Conservation (phyloP, 129 eudicot species). For the Centaurea solstitialis region DNA sequence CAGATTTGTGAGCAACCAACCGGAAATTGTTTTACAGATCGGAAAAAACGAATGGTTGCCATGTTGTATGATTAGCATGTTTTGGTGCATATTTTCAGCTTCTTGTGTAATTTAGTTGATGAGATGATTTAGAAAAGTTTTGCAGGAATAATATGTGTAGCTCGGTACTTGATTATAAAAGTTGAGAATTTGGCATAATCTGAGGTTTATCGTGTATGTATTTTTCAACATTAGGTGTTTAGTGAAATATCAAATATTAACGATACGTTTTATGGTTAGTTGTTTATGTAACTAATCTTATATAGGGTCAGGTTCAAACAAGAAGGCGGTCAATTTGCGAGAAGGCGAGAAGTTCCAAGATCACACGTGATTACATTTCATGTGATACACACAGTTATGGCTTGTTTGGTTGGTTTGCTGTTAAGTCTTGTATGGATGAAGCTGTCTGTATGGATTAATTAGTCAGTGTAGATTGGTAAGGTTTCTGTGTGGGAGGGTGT, state of each 20-base stretch:
- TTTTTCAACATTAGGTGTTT: constrained; percentile 45
- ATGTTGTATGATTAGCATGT: constrained; percentile 74
- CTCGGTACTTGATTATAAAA: constrained; percentile 44
- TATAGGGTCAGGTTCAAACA: neutral
- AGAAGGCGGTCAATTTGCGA: neutral
- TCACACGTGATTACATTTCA: neutral
- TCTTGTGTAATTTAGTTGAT: constrained; percentile 58
- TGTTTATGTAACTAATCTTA: constrained; percentile 4
- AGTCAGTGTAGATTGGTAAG: neutral
- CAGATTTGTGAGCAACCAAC: constrained; percentile 46
- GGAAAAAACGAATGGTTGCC: constrained; percentile 45
- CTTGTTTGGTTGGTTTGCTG: neutral
- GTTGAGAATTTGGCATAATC: constrained; percentile 48
- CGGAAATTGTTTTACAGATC: constrained; percentile 29
- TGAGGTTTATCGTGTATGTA: constrained; percentile 56
- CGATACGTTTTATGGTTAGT: constrained; percentile 32
- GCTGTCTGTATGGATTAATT: neutral
- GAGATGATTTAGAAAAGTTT: constrained; percentile 71
- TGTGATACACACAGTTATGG: neutral
- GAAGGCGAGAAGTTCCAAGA: neutral
- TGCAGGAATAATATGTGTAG: constrained; percentile 84
- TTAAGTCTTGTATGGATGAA: neutral
- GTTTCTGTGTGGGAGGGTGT: neutral
- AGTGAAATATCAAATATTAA: constrained; percentile 50
- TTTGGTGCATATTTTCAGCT: constrained; percentile 44